A percentile compares a stretch with the other conserved stretches of the same genome.
Conservation (phyloP, 139 green algal species). For the Tetratostichococcus sp. region DNA sequence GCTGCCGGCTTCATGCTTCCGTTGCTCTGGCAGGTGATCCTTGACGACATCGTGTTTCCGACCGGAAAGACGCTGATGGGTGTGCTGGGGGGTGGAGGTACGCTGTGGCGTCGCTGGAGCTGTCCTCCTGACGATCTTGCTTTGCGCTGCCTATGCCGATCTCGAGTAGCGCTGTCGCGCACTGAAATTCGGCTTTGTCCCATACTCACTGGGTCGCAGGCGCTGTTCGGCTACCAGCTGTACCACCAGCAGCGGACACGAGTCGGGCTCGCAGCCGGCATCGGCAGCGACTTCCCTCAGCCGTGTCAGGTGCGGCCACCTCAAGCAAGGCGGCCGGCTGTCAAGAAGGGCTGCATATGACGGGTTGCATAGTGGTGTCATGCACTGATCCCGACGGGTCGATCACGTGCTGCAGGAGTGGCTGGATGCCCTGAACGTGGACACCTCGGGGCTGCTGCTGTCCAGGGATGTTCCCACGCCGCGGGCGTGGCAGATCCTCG, state of each 20-base stretch:
- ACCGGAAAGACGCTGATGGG: constrained; percentile 48
- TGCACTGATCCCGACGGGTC: too few relatives aligned
- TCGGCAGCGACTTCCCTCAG: constrained; percentile 35
- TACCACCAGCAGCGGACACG: constrained; percentile 3
- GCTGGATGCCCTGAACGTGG: constrained; percentile 29
- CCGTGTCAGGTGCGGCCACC: not conserved
- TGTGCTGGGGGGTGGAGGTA: constrained; percentile 47
- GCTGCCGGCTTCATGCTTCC: too few relatives aligned
- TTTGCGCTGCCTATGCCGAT: too few relatives aligned
- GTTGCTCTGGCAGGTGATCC: too few relatives aligned
- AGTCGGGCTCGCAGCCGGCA: constrained; percentile 39
- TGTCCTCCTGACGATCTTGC: not conserved
- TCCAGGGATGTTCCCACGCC: constrained; percentile 29
- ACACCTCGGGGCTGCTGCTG: constrained; percentile 33
- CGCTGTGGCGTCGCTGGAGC: not conserved
- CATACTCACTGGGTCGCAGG: constrained; percentile 39
- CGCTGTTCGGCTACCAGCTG: constrained; percentile 56
- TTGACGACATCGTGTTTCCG: constrained; percentile 59
- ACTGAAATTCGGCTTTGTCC: not conserved
- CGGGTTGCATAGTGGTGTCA: too few relatives aligned
- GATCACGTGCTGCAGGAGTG: constrained; percentile 9
- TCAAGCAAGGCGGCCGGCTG: too few relatives aligned
- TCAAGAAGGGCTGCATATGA: too few relatives aligned
- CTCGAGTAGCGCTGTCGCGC: too few relatives aligned
- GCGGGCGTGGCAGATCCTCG: constrained; percentile 62